Evolutionary conservation across 176 grass and related monocot genomes (phyloP).

Genomic region (Zizania latifolia): DNA sequence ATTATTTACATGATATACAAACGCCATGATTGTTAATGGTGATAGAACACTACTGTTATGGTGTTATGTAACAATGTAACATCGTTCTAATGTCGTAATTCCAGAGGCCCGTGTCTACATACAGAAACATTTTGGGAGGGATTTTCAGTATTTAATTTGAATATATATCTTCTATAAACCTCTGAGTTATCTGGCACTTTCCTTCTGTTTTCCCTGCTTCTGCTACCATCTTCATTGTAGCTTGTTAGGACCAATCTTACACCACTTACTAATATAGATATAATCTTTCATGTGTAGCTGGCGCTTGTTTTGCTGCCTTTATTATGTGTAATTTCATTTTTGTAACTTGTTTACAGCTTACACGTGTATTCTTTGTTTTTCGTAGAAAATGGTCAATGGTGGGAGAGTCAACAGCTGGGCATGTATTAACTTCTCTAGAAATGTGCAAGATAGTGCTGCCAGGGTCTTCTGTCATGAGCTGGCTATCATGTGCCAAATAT

Average conservation of each 20-base stretch:
- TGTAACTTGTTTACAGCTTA: conserved; percentile 3
- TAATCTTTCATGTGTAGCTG: too few species aligned
- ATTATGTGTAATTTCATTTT: too few species aligned
- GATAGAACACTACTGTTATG: not conserved
- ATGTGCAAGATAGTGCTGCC: conserved; percentile 68
- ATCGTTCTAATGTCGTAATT: not conserved
- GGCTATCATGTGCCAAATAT: conserved; percentile 82
- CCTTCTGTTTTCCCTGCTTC: not conserved
- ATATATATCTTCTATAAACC: too few species aligned
- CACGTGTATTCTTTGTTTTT: conserved; percentile 20
- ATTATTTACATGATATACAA: not conserved
- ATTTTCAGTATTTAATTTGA: conserved; percentile 2
- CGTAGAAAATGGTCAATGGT: conserved; percentile 87
- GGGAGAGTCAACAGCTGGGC: conserved; percentile 64
- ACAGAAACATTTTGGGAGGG: not conserved
- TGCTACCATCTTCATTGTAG: not conserved
- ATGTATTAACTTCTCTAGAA: conserved; percentile 75
- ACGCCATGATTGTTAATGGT: not conserved
- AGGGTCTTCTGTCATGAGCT: conserved; percentile 70
- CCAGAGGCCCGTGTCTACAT: not conserved
- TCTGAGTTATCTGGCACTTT: not conserved
- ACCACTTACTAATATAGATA: too few species aligned
- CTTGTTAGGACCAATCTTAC: not conserved
- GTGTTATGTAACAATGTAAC: too few species aligned
- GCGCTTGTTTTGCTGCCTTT: too few species aligned